A percentile compares a stretch with the other conserved stretches of the same genome.
Conservation (phyloP, 345 rosid species). For the Linum lewisii region DNA sequence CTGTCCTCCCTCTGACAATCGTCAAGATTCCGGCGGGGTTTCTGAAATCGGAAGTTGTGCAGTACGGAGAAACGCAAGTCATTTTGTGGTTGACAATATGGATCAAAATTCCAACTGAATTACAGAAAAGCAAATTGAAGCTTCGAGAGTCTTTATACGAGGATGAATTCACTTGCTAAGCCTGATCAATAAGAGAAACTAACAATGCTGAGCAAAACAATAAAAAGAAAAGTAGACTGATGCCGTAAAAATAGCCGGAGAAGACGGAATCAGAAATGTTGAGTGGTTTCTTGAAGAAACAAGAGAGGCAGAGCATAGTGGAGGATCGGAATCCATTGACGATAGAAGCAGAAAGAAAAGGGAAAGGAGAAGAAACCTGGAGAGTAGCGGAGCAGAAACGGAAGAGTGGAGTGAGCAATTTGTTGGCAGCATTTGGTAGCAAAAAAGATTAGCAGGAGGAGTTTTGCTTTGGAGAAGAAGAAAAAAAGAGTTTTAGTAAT, state of each 20-base stretch:
- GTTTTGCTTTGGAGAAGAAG: not conserved
- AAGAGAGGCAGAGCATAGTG: not conserved
- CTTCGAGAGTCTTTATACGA: not conserved
- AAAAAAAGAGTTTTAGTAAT: not conserved
- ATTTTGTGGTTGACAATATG: conserved; percentile 17
- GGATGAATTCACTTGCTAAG: not conserved
- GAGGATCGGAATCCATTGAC: not conserved
- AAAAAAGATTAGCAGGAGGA: not conserved
- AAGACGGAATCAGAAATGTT: too few species aligned
- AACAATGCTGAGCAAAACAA: not conserved
- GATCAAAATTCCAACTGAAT: not conserved
- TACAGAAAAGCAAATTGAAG: not conserved
- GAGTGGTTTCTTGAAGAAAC: too few species aligned
- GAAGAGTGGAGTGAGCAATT: not conserved
- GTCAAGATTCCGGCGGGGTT: conserved; percentile 36
- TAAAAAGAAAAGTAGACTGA: not conserved
- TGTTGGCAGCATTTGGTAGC: not conserved
- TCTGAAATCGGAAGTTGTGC: conserved; percentile 37
- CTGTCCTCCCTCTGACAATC: conserved; percentile 47
- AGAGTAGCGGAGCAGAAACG: not conserved
- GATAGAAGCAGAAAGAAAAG: not conserved
- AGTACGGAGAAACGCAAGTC: conserved; percentile 47
- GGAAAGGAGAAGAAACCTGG: not conserved
- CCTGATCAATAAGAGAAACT: not conserved
- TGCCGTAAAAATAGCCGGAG: not conserved